phyloP scores from a whole-genome alignment of 2,329 filamentous ascomycete species.

The Dryadomyces sulphureus region DNA sequence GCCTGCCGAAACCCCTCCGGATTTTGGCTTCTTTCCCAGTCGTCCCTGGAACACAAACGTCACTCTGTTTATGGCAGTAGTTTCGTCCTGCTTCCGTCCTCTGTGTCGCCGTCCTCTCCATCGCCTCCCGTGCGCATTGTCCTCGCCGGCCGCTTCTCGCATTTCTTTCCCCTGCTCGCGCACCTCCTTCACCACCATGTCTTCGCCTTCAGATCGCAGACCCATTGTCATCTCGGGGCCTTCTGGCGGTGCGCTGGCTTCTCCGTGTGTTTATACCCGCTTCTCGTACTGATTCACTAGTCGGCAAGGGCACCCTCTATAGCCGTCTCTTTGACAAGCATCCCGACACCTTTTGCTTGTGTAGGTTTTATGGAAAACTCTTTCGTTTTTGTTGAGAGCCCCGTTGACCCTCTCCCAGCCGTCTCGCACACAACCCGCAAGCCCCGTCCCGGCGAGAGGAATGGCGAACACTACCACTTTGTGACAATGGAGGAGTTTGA shows the following conservation, averaged over 20 bases:
- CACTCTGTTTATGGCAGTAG: not conserved
- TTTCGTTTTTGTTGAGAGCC: constrained; percentile 4
- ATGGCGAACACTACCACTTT: constrained; percentile 75
- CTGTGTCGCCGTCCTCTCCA: not conserved
- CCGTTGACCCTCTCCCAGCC: constrained; percentile 13
- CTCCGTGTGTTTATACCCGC: too few species aligned
- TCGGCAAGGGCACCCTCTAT: constrained; percentile 71
- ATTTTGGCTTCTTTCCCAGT: not conserved
- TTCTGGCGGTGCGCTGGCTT: constrained; percentile 31
- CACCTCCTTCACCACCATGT: constrained; percentile 7
- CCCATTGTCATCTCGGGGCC: constrained; percentile 71
- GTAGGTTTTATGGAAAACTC: constrained; percentile 2
- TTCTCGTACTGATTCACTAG: constrained; percentile 14
- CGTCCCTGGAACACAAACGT: too few species aligned
- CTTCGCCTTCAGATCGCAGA: constrained; percentile 31
- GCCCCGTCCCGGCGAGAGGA: constrained; percentile 58
- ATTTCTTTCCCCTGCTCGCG: not conserved
- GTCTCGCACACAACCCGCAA: constrained; percentile 66
- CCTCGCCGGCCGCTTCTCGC: not conserved
- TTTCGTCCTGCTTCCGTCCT: not conserved
- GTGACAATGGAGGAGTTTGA: constrained; percentile 52
- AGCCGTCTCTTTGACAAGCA: constrained; percentile 46
- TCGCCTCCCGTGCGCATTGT: not conserved
- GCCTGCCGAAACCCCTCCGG: too few species aligned
- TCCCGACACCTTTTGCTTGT: constrained; percentile 10